phyloP scores from a whole-genome alignment of 2,329 filamentous ascomycete species.

The Sporothrix protearum region DNA sequence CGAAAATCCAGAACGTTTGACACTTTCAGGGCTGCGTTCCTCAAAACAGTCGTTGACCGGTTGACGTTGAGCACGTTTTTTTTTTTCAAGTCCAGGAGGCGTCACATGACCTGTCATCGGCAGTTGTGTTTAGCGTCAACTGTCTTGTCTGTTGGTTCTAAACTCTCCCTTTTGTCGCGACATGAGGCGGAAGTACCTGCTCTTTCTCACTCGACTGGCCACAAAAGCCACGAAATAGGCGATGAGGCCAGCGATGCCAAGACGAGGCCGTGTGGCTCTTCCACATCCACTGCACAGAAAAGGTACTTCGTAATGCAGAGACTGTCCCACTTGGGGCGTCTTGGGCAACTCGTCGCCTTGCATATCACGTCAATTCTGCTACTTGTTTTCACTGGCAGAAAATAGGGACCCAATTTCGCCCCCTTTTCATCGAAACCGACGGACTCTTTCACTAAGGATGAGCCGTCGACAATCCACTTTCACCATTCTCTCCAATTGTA shows the following conservation, averaged over 20 bases:
- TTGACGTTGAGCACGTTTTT: not conserved
- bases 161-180: not conserved
- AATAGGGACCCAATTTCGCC: not conserved
- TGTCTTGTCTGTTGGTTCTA: constrained; percentile 7
- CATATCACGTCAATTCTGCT: not conserved
- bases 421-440: constrained; percentile 13
- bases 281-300: not conserved
- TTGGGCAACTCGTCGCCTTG: not conserved
- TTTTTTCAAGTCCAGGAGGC: too few relatives aligned
- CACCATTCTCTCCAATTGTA: not conserved
- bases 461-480: constrained; percentile 3
- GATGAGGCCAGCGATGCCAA: not conserved
- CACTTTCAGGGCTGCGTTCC: not conserved
- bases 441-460: not conserved
- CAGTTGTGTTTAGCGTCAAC: not conserved
- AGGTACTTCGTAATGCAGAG: not conserved
- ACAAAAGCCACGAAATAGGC: not conserved
- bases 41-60: not conserved
- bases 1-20: not conserved
- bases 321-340: not conserved
- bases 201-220: not conserved
- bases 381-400: not conserved
- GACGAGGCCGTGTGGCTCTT: not conserved
- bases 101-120: constrained; percentile 6
- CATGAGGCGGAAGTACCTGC: not conserved